These are phyloP conservation scores for Agapanthus africanus DNA, from an alignment of 106 monocot genomes.

Conservation along the genomic window DNA sequence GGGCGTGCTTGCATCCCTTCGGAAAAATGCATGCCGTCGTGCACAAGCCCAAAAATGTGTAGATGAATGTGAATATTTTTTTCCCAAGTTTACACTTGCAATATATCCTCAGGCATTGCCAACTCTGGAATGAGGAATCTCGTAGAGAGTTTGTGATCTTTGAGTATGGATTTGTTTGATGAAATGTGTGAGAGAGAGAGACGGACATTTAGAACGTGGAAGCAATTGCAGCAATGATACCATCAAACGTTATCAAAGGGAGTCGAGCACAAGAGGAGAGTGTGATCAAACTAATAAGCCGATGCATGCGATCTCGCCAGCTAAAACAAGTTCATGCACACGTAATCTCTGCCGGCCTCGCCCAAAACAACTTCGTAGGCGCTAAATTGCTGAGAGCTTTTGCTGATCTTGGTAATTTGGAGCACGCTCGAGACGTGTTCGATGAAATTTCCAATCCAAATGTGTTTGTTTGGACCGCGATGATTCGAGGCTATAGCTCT, in stretches of 20 bases:
- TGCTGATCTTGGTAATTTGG: constrained; percentile 15
- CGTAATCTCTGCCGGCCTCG: constrained; percentile 12
- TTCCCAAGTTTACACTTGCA: too few species aligned
- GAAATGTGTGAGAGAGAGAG: background rate
- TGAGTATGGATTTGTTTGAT: constrained; percentile 4
- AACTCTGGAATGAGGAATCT: too few species aligned
- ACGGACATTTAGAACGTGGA: background rate
- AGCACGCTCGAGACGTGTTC: constrained; percentile 18
- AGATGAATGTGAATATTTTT: too few species aligned
- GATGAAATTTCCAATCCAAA: constrained; percentile 11
- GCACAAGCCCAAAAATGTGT: too few species aligned
- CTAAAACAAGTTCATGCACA: constrained; percentile 20
- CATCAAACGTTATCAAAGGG: constrained; percentile 1
- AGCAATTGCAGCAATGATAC: background rate
- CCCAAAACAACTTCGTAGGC: constrained; percentile 22
- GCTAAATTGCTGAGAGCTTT: constrained; percentile 24
- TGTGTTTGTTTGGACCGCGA: constrained; percentile 28
- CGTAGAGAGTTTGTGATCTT: background rate
- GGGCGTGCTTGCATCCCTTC: too few species aligned
- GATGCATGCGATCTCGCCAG: constrained; percentile 7
- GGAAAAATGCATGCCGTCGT: too few species aligned
- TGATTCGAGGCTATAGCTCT: constrained; percentile 23
- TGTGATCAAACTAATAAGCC: constrained; percentile 16
- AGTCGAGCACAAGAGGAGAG: constrained; percentile 23
- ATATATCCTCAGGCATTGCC: too few species aligned